Conservation (phyloP, 805 yeast species). For the baker's yeast (Saccharomyces cerevisiae) region DNA sequence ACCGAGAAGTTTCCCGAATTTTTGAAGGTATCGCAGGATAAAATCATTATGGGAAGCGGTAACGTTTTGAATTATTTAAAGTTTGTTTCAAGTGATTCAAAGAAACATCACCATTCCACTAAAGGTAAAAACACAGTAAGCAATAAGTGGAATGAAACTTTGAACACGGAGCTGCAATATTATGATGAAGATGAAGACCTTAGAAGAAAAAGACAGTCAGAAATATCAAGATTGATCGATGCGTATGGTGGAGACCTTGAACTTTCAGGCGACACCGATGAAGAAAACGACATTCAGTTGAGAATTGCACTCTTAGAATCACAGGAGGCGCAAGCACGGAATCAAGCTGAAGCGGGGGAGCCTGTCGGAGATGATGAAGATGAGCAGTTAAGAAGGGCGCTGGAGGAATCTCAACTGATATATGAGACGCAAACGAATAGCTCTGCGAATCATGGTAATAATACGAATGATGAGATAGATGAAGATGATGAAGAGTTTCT, state of each 20-base stretch:
- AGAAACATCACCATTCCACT: background rate
- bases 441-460: constrained; percentile 1
- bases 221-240: constrained; percentile 14
- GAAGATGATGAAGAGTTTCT: constrained; percentile 19
- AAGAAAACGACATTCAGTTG: constrained; percentile 25
- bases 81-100: constrained; percentile 15
- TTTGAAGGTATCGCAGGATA: constrained; percentile 26
- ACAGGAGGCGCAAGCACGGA: constrained; percentile 5
- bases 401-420: constrained; percentile 10
- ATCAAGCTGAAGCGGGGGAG: constrained; percentile 1
- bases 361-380: background rate
- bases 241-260: constrained; percentile 25
- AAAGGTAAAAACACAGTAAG: constrained; percentile 12
- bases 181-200: constrained; percentile 24
- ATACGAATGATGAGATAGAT: background rate
- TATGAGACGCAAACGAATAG: background rate
- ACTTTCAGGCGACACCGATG: constrained; percentile 9
- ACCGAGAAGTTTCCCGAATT: constrained; percentile 27
- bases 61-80: constrained; percentile 26
- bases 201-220: constrained; percentile 9
- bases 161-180: constrained; percentile 20
- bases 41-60: constrained; percentile 24
- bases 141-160: constrained; percentile 26
- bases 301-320: constrained; percentile 31
- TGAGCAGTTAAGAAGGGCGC: constrained; percentile 8